Percentiles rank a stretch among this genome's conserved stretches.
phyloP scores from a whole-genome alignment of 768 basidiomycete genomes.

The Suillus bovinus region DNA sequence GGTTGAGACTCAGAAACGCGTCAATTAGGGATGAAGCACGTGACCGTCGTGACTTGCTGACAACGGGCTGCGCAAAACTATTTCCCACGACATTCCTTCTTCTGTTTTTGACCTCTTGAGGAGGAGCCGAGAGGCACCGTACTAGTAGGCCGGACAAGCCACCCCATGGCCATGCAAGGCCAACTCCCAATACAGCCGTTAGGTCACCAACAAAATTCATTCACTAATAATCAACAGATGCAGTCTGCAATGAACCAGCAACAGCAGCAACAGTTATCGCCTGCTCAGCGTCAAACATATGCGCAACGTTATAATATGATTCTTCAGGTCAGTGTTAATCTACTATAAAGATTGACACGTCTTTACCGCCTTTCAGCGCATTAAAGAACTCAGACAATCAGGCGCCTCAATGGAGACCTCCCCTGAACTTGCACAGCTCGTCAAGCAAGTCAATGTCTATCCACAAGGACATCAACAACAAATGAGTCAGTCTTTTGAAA shows the following conservation, averaged over 20 bases:
- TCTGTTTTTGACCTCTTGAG: constrained; percentile 2
- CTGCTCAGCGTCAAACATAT: constrained; percentile 1
- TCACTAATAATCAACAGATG: constrained; percentile 8
- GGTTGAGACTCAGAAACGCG: constrained; percentile 2
- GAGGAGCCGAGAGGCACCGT: constrained; percentile 2
- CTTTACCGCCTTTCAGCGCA: constrained; percentile 36
- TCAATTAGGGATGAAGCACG: constrained; percentile 6
- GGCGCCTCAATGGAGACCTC: constrained; percentile 48
- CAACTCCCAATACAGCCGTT: constrained; percentile 23
- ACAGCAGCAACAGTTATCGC: background rate
- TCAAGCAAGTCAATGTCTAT: constrained; percentile 37
- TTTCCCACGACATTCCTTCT: background rate
- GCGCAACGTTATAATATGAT: background rate
- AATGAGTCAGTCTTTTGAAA: constrained; percentile 31
- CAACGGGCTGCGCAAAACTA: background rate
- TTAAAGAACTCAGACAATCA: constrained; percentile 40
- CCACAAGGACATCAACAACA: constrained; percentile 31
- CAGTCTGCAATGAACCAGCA: constrained; percentile 11
- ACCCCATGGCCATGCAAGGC: constrained; percentile 15
- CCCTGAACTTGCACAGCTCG: constrained; percentile 43
- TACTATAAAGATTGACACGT: background rate
- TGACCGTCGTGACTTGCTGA: constrained; percentile 7
- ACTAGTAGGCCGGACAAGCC: constrained; percentile 3
- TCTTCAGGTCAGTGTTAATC: background rate
- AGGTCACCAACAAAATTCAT: constrained; percentile 16